Percentiles rank a stretch among this genome's conserved stretches.
Evolutionary conservation across 2,329 filamentous ascomycete species (phyloP).

Genomic region (Penicillium sp.): DNA sequence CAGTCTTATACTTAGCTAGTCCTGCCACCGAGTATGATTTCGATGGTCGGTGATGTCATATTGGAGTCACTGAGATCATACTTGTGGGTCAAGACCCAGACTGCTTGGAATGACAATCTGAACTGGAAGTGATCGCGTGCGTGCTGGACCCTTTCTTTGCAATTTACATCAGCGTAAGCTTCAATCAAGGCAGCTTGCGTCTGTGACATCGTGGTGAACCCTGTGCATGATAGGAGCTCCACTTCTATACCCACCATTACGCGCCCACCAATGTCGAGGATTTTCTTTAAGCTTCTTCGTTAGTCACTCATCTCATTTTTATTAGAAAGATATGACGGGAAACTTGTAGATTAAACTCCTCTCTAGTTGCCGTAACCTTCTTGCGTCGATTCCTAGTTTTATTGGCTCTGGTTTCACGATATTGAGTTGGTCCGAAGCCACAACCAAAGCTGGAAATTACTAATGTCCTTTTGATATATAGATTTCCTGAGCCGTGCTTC

Average conservation of each 20-base stretch:
- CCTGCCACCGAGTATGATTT: neutral
- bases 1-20: slow-evolving; percentile 19
- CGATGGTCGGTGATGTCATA: slow-evolving; percentile 25
- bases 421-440: neutral
- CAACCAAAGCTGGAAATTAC: neutral
- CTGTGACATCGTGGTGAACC: slow-evolving; percentile 19
- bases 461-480: neutral
- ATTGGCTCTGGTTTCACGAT: neutral
- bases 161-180: slow-evolving; percentile 7
- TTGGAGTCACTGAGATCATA: slow-evolving; percentile 31
- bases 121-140: neutral
- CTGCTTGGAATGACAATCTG: slow-evolving; percentile 7
- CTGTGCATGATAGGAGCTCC: slow-evolving; percentile 1
- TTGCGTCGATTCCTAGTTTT: neutral
- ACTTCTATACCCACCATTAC: slow-evolving; percentile 7
- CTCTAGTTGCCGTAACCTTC: neutral
- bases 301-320: neutral
- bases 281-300: neutral
- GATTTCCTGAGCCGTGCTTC: neutral
- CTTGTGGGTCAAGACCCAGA: slow-evolving; percentile 18
- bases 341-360: neutral
- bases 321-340: neutral
- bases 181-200: slow-evolving; percentile 13
- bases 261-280: neutral
- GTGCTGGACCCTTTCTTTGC: slow-evolving; percentile 12